Base-by-base conservation (phyloP, 129 eudicot species). In the Helianthus tuberosus region DNA sequence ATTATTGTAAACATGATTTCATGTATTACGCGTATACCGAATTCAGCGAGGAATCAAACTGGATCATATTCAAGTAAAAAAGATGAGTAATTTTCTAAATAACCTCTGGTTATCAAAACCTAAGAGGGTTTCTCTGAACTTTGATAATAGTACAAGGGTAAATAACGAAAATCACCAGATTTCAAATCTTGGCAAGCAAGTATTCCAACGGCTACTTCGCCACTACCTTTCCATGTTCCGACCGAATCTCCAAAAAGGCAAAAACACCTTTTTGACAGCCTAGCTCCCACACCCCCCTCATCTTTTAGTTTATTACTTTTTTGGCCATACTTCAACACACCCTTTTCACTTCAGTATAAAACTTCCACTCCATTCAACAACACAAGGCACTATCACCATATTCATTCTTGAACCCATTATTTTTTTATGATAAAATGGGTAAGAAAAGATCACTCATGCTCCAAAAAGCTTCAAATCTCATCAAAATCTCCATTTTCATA, bases 391-490 rank as follows among this genome's bases (percentile, higher is more conserved):
- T 47, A 59, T n/a, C 64, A 32, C 29, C 20, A 43, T 35, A 32
- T 2, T 3, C 50, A 51, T 43, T 35, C 27, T 61, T 23, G 39
- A 20, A 36, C 23, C 17, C 10, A 43, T 43, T 7, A 43, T 6
- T 6, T 43, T 39, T 39, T 43, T 7, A 43, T 43, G 10, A 10
- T 39, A 84, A 85, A 69, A 88, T 88, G 95, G 77, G 88, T 50
- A 87, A 67, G 66, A 87, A 82, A 81, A 76, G 77, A 63, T 71
- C 85, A 62, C 76, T 77, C 43, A 65, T 86, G 58, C 75, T 83
- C 20, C 85, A 79, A 68, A 90, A 85, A 79, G 87, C 85, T 50
- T 79, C 93, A 70, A 76, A 65, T 29, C 72, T 91, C 72, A 81
- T 84, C 29, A 88, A 77, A 77, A 36, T 75, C 55, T 52, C 86